phyloP scores from a whole-genome alignment of 371 early-diverging fungal species.

The Gilbertella persicaria region DNA sequence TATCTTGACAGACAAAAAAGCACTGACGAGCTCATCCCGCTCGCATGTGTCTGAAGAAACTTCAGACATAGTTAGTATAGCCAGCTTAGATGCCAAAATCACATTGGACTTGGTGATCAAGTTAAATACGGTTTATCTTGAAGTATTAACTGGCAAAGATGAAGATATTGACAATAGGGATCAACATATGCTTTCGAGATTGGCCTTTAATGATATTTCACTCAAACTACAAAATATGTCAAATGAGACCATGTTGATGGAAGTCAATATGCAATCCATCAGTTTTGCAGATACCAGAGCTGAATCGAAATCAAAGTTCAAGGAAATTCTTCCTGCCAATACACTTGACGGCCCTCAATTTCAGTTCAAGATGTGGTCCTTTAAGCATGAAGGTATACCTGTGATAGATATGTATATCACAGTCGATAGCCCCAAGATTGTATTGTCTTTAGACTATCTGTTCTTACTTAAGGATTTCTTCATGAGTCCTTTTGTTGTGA shows the following conservation, averaged over 20 bases:
- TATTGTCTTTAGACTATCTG: conserved; percentile 83
- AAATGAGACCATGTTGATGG: conserved; percentile 71
- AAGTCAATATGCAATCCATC: conserved; percentile 72
- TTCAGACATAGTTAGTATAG: background rate
- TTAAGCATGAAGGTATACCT: conserved; percentile 13
- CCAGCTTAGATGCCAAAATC: background rate
- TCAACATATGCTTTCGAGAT: conserved; percentile 42
- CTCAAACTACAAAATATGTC: conserved; percentile 67
- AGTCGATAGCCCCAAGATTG: conserved; percentile 80
- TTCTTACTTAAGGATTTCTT: conserved; percentile 75
- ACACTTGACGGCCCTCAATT: conserved; percentile 73
- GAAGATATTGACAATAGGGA: conserved; percentile 20
- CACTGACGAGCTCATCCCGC: background rate
- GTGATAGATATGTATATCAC: conserved; percentile 65
- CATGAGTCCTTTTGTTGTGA: conserved; percentile 53
- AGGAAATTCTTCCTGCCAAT: conserved; percentile 78
- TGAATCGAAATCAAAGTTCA: conserved; percentile 74
- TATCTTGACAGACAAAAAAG: background rate
- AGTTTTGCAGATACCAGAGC: conserved; percentile 80
- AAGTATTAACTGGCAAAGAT: conserved; percentile 63
- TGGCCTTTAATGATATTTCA: conserved; percentile 56
- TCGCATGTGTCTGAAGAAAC: background rate
- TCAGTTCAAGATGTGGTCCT: conserved; percentile 44
- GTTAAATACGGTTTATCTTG: conserved; percentile 28
- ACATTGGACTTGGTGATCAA: conserved; percentile 26